Evolutionary conservation across 371 early-diverging fungal genomes (phyloP).

Genomic region (Blakeslea trispora): DNA sequence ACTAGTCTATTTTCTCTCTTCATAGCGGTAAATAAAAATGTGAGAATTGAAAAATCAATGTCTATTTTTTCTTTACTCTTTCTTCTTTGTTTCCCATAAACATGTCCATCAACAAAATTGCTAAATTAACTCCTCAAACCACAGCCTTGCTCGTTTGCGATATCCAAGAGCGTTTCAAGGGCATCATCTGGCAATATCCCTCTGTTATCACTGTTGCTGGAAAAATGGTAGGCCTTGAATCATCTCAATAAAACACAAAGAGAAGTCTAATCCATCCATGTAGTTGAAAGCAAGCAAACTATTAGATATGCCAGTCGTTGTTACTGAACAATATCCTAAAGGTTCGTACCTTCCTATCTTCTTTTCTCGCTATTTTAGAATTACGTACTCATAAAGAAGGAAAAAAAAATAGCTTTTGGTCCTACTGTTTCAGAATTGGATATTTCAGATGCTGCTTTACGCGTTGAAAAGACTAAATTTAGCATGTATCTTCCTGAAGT

Average conservation of each 20-base stretch:
- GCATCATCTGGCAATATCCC: conserved; percentile 78
- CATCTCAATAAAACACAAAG: not conserved
- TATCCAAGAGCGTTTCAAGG: conserved; percentile 88
- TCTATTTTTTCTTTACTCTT: not conserved
- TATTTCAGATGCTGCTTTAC: conserved; percentile 57
- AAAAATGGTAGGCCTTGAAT: conserved; percentile 71
- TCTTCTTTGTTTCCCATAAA: not conserved
- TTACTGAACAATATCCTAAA: conserved; percentile 88
- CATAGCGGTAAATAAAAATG: not conserved
- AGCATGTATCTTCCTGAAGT: conserved; percentile 86
- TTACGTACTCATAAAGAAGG: conserved; percentile 37
- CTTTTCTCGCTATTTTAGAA: too few species aligned
- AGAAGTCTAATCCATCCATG: not conserved
- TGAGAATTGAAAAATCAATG: not conserved
- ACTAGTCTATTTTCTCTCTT: not conserved
- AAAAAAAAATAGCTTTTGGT: conserved; percentile 68
- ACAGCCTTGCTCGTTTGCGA: conserved; percentile 94
- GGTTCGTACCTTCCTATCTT: conserved; percentile 38
- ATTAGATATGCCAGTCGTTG: conserved; percentile 82
- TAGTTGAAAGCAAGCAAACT: conserved; percentile 68
- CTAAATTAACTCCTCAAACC: conserved; percentile 53
- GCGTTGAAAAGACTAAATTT: conserved; percentile 81
- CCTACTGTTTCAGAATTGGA: conserved; percentile 81
- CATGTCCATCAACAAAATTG: conserved; percentile 37
- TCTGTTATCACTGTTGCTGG: conserved; percentile 82